A percentile compares a stretch with the other conserved stretches of the same genome.
Conservation (phyloP, 208 protist species). For the Trichomonas gallinae region DNA sequence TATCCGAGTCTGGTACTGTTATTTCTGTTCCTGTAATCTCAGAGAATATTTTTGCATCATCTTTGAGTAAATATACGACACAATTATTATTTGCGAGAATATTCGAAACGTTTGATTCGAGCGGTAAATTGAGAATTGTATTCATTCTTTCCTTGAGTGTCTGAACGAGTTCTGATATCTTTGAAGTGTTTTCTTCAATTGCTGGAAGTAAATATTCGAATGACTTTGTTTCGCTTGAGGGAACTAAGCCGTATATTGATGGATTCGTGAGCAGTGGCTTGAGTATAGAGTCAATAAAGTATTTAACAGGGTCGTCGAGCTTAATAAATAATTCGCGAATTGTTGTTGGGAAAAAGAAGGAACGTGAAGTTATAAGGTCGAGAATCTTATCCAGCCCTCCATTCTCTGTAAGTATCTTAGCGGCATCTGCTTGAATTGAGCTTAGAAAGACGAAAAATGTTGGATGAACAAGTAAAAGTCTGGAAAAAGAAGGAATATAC, state of each 20-base stretch:
- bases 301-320: neutral
- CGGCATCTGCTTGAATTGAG: neutral
- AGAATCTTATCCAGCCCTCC: neutral
- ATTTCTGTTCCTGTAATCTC: neutral
- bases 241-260: neutral
- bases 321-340: neutral
- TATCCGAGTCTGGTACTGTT: neutral
- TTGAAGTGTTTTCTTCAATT: neutral
- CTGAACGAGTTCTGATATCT: neutral
- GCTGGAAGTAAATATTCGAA: neutral
- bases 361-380: neutral
- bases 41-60: neutral
- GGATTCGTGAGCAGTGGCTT: neutral
- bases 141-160: neutral
- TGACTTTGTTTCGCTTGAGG: neutral
- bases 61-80: neutral
- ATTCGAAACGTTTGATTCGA: neutral
- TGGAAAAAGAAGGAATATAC: neutral
- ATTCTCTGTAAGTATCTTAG: neutral
- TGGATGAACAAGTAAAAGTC: neutral
- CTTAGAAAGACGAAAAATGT: neutral
- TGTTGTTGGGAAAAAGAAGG: neutral
- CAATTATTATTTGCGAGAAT: neutral
- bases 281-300: neutral
- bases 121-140: neutral